A percentile compares a stretch with the other conserved stretches of the same genome.
These are phyloP conservation scores for Acacia melanoxylon DNA, from an alignment of 306 rosid species.

Conservation along the genomic window DNA sequence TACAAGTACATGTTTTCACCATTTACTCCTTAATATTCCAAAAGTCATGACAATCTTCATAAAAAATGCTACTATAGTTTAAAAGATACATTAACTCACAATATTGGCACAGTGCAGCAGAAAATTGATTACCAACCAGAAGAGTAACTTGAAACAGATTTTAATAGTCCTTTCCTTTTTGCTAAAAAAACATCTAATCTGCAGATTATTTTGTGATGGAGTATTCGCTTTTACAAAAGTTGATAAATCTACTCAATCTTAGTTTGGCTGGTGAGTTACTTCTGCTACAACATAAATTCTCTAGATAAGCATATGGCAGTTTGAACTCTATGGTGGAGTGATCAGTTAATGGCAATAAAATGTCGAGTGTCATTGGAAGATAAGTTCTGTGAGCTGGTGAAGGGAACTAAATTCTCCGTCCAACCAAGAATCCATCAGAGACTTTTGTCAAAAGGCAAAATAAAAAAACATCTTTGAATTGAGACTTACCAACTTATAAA, in stretches of 20 bases:
- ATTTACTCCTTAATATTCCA: not conserved
- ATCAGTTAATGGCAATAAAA: not conserved
- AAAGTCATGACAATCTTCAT: not conserved
- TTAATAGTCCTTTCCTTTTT: not conserved
- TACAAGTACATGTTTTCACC: not conserved
- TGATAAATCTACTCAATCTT: not conserved
- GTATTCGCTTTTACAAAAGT: not conserved
- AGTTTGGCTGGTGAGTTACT: not conserved
- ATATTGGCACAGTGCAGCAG: not conserved
- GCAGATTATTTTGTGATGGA: slow-evolving; percentile 1
- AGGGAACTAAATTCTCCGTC: not conserved
- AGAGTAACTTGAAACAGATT: not conserved
- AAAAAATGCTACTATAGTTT: not conserved
- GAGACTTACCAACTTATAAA: not conserved
- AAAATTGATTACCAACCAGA: not conserved
- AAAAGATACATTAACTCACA: not conserved
- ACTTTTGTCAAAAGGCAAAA: not conserved
- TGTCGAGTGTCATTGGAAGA: not conserved
- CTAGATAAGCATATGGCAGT: not conserved
- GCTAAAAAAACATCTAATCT: not conserved
- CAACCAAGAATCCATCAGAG: not conserved
- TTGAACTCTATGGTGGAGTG: not conserved
- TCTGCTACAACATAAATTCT: not conserved
- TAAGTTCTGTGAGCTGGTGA: not conserved
- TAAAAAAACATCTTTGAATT: not conserved